A percentile compares a stretch with the other conserved stretches of the same genome.
phyloP scores from a whole-genome alignment of 169 alveolate species.

The Sarcocystis neurona region DNA sequence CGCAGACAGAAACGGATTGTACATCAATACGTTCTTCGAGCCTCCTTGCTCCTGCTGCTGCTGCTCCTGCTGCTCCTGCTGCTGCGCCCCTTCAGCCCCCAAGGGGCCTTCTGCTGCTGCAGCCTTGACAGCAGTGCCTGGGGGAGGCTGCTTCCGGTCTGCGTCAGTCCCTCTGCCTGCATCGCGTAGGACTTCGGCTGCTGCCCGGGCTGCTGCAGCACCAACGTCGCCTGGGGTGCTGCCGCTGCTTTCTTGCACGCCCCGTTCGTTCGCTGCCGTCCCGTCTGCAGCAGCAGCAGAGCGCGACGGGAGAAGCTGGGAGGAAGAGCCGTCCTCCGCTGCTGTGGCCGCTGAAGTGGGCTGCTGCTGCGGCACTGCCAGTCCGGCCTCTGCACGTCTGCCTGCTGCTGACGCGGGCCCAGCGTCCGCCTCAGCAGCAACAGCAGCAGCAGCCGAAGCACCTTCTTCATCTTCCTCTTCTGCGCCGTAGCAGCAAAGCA shows the following conservation, averaged over 20 bases:
- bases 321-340: background rate
- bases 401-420: background rate
- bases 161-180: no score
- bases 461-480: background rate
- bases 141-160: no score
- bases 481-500: background rate
- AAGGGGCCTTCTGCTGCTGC: no score
- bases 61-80: background rate
- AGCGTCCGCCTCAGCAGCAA: background rate
- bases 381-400: background rate
- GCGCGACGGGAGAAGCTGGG: background rate
- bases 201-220: no score
- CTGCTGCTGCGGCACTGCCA: background rate
- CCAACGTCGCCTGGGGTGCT: no score
- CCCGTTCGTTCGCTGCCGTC: no score
- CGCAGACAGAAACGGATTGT: conserved; percentile 21
- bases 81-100: background rate
- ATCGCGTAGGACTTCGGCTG: no score
- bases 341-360: background rate
- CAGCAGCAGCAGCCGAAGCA: background rate
- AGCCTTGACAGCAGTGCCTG: no score
- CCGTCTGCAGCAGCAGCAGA: background rate
- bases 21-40: conserved; percentile 13
- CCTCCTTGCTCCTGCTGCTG: background rate
- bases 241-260: no score